Evolutionary conservation across 1,139 yeast species (phyloP).

Genomic region (Taiozyma onychis): DNA sequence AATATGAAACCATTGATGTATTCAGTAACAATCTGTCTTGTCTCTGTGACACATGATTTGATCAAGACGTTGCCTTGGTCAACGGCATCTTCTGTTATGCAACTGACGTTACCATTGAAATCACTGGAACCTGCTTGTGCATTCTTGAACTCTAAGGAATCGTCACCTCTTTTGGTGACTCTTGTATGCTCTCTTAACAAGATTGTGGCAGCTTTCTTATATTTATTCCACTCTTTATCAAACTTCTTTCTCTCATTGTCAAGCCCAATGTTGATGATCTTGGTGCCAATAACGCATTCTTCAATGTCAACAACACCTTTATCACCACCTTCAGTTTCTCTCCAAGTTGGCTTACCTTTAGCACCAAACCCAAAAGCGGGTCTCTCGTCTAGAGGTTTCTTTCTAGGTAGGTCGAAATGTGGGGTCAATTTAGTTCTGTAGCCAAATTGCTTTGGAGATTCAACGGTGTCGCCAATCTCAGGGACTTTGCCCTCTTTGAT

Average conservation of each 20-base stretch:
- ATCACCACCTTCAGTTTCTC: constrained; percentile 46
- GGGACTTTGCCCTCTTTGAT: constrained; percentile 45
- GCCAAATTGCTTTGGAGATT: constrained; percentile 69
- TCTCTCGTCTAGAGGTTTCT: constrained; percentile 30
- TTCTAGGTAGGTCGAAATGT: constrained; percentile 82
- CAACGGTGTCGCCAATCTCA: constrained; percentile 56
- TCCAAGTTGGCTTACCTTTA: constrained; percentile 71
- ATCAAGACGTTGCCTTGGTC: constrained; percentile 26
- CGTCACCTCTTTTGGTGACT: constrained; percentile 25
- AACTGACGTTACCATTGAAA: constrained; percentile 26
- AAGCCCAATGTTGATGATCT: constrained; percentile 68
- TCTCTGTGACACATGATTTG: constrained; percentile 49
- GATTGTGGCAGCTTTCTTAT: constrained; percentile 83
- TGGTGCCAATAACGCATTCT: constrained; percentile 87
- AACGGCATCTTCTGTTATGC: constrained; percentile 21
- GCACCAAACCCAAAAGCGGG: constrained; percentile 90
- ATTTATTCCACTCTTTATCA: constrained; percentile 42
- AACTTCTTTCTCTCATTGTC: constrained; percentile 60
- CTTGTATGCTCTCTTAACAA: constrained; percentile 74
- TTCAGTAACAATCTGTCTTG: constrained; percentile 78
- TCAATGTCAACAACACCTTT: constrained; percentile 75
- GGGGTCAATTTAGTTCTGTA: constrained; percentile 95
- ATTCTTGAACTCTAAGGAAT: constrained; percentile 28
- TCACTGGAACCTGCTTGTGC: constrained; percentile 42
- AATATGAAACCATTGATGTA: constrained; percentile 68